Conservation (phyloP, 2,329 filamentous ascomycete genomes). For the Falciphora oryzae region DNA sequence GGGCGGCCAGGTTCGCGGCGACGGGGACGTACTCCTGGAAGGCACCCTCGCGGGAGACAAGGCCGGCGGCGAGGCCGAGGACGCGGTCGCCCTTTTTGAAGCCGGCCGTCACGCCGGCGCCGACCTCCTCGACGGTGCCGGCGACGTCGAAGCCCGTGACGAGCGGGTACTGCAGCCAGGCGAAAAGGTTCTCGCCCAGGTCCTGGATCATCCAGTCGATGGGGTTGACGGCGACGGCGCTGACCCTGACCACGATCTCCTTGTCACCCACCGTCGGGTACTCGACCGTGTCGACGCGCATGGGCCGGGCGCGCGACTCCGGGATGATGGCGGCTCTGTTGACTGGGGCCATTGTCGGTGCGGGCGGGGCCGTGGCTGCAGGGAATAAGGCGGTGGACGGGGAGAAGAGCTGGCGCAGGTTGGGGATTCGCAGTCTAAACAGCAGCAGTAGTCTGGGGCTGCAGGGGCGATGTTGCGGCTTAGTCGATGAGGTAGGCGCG, state of each 20-base stretch:
- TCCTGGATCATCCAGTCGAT: slow-evolving; percentile 26
- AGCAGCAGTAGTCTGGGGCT: too few species aligned
- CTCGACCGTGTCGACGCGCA: slow-evolving; percentile 5
- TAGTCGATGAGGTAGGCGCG: too few species aligned
- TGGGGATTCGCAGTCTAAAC: too few species aligned
- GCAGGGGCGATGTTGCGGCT: too few species aligned
- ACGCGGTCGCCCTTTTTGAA: slow-evolving; percentile 29
- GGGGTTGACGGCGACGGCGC: slow-evolving; percentile 28
- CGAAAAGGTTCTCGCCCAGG: slow-evolving; percentile 19
- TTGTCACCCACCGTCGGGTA: slow-evolving; percentile 7
- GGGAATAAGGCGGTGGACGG: too few species aligned
- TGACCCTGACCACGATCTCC: slow-evolving; percentile 25
- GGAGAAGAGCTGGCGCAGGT: too few species aligned
- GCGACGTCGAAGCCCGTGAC: slow-evolving; percentile 28
- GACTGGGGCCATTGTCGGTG: not conserved
- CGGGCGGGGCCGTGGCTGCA: not conserved
- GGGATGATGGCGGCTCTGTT: slow-evolving; percentile 7
- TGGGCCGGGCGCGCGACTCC: not conserved
- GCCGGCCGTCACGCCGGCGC: slow-evolving; percentile 18
- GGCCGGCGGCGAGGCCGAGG: slow-evolving; percentile 18
- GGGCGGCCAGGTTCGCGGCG: slow-evolving; percentile 15
- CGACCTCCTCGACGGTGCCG: slow-evolving; percentile 28
- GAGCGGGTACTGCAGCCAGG: slow-evolving; percentile 27
- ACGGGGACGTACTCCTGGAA: slow-evolving; percentile 24
- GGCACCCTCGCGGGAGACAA: slow-evolving; percentile 17